Base-by-base conservation (phyloP, 1,139 yeast species). In the Petasospora rhodanensis region DNA sequence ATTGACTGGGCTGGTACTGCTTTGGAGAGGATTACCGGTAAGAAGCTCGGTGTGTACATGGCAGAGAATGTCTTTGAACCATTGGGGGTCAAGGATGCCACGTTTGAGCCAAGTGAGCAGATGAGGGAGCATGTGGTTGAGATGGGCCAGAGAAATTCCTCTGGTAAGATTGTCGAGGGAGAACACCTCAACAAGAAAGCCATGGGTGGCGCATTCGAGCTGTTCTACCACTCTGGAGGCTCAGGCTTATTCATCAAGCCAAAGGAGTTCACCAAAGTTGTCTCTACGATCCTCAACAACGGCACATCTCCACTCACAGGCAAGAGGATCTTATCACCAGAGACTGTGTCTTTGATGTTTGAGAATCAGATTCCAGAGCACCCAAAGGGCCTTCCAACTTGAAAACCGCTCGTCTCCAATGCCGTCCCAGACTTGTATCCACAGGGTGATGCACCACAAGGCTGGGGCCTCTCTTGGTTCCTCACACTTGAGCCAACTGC, bases 1-100 rank as follows among this genome's bases (percentile, higher is more conserved):
- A 56, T 64, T 24, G 81, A 75, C 46, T 70, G 78, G 76, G 66
- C 71, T 4, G 79, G 80, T 2, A 52, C 61, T 23, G 58, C 72
- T 1, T 55, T 75, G 16, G 62, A 70, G 42, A 56, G 58, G 21
- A 58, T 70, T n/a, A 50, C 70, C 3, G 77, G 77, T 3, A 38
- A 53, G 41, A 51, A 52, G 12, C 54, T 75, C 17, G 70, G 73
- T 7, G 66, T 61, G 10, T 73, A 60, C 43, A 50, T 71, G 21
- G 46, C 59, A 23, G 52, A 60, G 24, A 42, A 62, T 30, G 50
- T 75, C 6, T 70, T 71, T 42, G 59, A 61, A 18, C 76, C 75
- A 3, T 55, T 65, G 10, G 75, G 66, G 5, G 41, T 50, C 18
- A 35, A 41, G 17, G 48, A 42, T 18, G 28, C 46, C 5, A 20